Percentiles rank a stretch among this genome's conserved stretches.
Conservation (phyloP, 257 asterid genomes). For the Nicotiana otophora region DNA sequence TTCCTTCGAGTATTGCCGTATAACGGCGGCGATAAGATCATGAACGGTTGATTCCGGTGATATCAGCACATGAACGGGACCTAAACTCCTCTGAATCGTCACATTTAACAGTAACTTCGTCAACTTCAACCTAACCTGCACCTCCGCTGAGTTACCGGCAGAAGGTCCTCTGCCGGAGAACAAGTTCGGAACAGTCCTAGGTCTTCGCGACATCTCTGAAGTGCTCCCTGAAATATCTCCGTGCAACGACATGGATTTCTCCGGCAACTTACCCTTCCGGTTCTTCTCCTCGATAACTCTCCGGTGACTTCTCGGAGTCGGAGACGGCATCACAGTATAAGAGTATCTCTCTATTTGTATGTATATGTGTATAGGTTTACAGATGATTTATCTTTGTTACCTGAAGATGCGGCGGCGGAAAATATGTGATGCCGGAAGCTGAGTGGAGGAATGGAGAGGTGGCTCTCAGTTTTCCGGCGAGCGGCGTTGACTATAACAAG, state of each 20-base stretch:
- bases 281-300: slow-evolving; percentile 42
- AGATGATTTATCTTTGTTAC: too few relatives aligned
- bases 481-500: slow-evolving; percentile 36
- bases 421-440: too few relatives aligned
- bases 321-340: slow-evolving; percentile 57
- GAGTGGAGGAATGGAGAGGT: slow-evolving; percentile 4
- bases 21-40: slow-evolving; percentile 61
- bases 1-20: slow-evolving; percentile 68
- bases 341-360: background rate
- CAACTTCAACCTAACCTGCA: slow-evolving; percentile 33
- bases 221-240: slow-evolving; percentile 20
- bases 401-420: too few relatives aligned
- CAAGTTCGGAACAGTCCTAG: slow-evolving; percentile 68
- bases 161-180: slow-evolving; percentile 18
- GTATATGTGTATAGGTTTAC: too few relatives aligned
- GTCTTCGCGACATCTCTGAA: slow-evolving; percentile 34
- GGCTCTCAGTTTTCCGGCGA: slow-evolving; percentile 36
- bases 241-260: slow-evolving; percentile 54
- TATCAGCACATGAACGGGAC: slow-evolving; percentile 64
- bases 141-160: background rate
- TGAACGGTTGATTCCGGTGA: slow-evolving; percentile 71
- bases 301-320: slow-evolving; percentile 57
- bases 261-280: slow-evolving; percentile 44
- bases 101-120: slow-evolving; percentile 77
- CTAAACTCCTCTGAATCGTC: slow-evolving; percentile 74